Conservation (phyloP, 768 basidiomycete genomes). For the Rhodotorula sphaerocarpa region DNA sequence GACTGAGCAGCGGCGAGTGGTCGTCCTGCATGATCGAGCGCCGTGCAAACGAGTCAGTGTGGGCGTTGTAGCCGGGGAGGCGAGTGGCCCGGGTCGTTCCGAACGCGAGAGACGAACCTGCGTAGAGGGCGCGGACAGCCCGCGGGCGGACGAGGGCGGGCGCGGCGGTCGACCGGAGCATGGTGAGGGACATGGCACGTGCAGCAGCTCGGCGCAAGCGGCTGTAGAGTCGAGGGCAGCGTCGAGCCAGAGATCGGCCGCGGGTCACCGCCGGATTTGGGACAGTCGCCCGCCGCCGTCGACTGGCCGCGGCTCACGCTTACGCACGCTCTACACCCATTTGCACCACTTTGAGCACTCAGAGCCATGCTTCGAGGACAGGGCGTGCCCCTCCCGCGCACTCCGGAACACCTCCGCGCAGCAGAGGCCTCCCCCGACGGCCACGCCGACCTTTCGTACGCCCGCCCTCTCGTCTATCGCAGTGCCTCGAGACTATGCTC, state of each 20-base stretch:
- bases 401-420: not conserved
- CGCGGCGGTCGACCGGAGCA: not conserved
- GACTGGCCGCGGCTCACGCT: too few species aligned
- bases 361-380: not conserved
- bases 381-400: not conserved
- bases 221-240: too few species aligned
- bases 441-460: conserved; percentile 14
- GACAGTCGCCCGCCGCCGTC: too few species aligned
- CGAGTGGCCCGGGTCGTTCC: not conserved
- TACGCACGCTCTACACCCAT: too few species aligned
- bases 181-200: not conserved
- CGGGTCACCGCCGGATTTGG: too few species aligned
- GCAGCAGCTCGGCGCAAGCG: too few species aligned
- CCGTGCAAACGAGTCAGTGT: not conserved
- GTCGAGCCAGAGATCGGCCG: too few species aligned
- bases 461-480: not conserved
- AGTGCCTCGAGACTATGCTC: too few species aligned
- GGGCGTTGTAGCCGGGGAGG: not conserved
- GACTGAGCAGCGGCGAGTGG: conserved; percentile 12
- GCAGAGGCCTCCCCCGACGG: not conserved
- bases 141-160: conserved; percentile 3
- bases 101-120: not conserved
- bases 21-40: not conserved
- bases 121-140: conserved; percentile 4
- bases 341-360: too few species aligned